phyloP scores from a whole-genome alignment of 345 rosid genomes.

The Citrus sp. region DNA sequence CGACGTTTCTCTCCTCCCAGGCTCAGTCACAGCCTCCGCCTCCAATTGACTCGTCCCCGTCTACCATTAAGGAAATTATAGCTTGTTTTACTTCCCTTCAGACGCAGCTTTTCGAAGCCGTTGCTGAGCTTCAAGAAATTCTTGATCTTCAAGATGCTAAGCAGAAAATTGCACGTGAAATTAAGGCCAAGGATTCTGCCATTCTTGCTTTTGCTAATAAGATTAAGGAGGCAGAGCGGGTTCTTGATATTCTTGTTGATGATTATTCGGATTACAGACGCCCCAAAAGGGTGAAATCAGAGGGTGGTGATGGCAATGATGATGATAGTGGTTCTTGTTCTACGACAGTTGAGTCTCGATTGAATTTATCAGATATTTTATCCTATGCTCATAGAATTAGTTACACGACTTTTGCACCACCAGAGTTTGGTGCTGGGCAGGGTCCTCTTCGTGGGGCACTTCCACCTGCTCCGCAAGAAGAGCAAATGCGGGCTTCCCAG shows the following conservation, averaged over 20 bases:
- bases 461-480: slow-evolving; percentile 97
- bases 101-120: slow-evolving; percentile 87
- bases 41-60: slow-evolving; percentile 51
- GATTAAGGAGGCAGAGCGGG: slow-evolving; percentile 71
- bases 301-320: slow-evolving; percentile 22
- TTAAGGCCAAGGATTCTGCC: slow-evolving; percentile 51
- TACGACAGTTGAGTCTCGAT: slow-evolving; percentile 75
- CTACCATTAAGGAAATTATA: slow-evolving; percentile 62
- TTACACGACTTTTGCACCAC: slow-evolving; percentile 94
- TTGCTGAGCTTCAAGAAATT: slow-evolving; percentile 86
- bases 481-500: slow-evolving; percentile 95
- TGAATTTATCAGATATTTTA: slow-evolving; percentile 67
- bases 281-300: slow-evolving; percentile 47
- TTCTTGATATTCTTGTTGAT: slow-evolving; percentile 79
- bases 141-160: slow-evolving; percentile 88
- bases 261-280: slow-evolving; percentile 81
- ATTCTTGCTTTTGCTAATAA: slow-evolving; percentile 70
- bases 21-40: slow-evolving; percentile 44
- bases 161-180: slow-evolving; percentile 59
- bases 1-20: slow-evolving; percentile 67
- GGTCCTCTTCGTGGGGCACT: slow-evolving; percentile 93
- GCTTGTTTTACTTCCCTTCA: slow-evolving; percentile 69
- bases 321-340: slow-evolving; percentile 31
- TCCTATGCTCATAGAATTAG: slow-evolving; percentile 87
- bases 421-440: slow-evolving; percentile 83